Base-by-base conservation (phyloP, 345 rosid genomes). In the Nephelium lappaceum region DNA sequence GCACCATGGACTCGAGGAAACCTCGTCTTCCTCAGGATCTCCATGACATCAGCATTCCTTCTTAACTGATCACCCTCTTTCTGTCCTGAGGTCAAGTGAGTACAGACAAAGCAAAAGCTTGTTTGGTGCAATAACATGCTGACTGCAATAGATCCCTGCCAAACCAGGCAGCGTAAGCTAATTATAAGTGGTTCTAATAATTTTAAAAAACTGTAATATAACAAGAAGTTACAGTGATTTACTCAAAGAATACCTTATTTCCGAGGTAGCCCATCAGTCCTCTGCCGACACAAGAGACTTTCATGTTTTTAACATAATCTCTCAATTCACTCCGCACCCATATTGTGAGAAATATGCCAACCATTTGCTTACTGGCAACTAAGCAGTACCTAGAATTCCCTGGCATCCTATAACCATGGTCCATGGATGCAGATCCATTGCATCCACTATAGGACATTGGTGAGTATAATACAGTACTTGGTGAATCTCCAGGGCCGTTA, bases 261-360 rank as follows among this genome's bases (percentile, higher is more conserved):
- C 98, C 97, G 0, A 96, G 98, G 84, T 96, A 96, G 71, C 99
- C 99, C 98, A 94, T 96, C 82, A 96, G 67, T 79, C 99, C 99
- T 89, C 99, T 86, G 62, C 99, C 99, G 70, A 96, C 95, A 82
- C 98, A 91, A 80, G 98, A 96, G 57, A 96, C 97, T 86, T 96
- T 96, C 93, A 94, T 90, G 91, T 94, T 94, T 76, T 84, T 90
- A 72, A 94, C 97, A 64, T 92, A 89, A 77, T 96, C 98, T 83
- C 89, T 83, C 75, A 96, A 80, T 77, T 96, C 99, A 53, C 93
- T 89, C 82, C 92, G 90, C 81, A 91, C 99, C 99, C 99, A 96
- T 55, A 96, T 82, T 1, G 99, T 96, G 65, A 96, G 88, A 78
- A 94, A 94, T 79, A 96, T 88, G 81, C 99, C 99, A 68, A 96